These are phyloP conservation scores for Rhytidiadelphus loreus DNA, from an alignment of 225 moss, liverwort and hornwort species.

Conservation along the genomic window DNA sequence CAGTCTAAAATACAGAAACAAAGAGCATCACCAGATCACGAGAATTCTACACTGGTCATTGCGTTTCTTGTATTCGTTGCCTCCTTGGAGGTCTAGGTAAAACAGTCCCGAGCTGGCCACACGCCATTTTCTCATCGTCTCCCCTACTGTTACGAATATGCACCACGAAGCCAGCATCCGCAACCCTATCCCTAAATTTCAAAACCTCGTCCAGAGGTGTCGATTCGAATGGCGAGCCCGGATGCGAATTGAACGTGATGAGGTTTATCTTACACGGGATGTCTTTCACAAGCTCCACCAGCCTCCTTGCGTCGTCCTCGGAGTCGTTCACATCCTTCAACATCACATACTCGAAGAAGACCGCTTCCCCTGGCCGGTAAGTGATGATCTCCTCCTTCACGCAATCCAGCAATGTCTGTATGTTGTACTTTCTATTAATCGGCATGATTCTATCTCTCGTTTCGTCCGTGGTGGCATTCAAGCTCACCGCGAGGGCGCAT, in stretches of 20 bases:
- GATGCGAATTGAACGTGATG: constrained; percentile 73
- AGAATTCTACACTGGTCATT: constrained; percentile 1
- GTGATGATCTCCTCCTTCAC: constrained; percentile 47
- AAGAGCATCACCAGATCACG: background rate
- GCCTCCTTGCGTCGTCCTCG: constrained; percentile 50
- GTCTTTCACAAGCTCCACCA: constrained; percentile 60
- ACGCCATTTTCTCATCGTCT: constrained; percentile 88
- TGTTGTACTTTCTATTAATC: constrained; percentile 67
- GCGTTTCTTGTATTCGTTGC: constrained; percentile 10
- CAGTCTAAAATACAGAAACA: background rate
- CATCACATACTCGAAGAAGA: constrained; percentile 81
- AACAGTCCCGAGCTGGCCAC: constrained; percentile 73
- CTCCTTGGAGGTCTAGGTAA: constrained; percentile 16
- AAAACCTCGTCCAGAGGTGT: constrained; percentile 46
- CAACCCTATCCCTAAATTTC: constrained; percentile 59
- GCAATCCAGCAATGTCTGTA: constrained; percentile 35
- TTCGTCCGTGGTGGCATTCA: constrained; percentile 83
- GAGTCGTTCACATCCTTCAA: constrained; percentile 72
- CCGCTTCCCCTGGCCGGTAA: constrained; percentile 26
- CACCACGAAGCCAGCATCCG: constrained; percentile 50
- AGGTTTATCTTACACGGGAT: constrained; percentile 82
- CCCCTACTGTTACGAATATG: constrained; percentile 70
- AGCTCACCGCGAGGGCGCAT: constrained; percentile 76
- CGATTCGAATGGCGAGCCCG: constrained; percentile 52
- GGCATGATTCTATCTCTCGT: constrained; percentile 65